These are phyloP conservation scores for Polyporus tsugae DNA, from an alignment of 1,284 basidiomycete species.

Conservation along the genomic window DNA sequence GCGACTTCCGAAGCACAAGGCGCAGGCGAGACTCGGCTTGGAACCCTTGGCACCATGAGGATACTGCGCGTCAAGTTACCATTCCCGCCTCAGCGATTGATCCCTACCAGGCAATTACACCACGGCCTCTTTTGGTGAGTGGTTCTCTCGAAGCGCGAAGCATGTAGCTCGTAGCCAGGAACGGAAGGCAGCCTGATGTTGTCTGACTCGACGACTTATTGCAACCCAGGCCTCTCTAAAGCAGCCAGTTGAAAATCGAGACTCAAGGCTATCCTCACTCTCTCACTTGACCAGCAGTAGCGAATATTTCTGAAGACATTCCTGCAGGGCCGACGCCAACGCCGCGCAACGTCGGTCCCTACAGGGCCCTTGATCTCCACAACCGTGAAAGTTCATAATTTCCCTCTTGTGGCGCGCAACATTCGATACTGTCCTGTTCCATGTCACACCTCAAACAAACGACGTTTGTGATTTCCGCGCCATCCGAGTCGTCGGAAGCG, in stretches of 20 bases:
- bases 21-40: background rate
- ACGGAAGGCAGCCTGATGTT: background rate
- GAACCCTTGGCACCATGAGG: background rate
- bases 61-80: background rate
- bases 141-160: background rate
- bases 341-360: background rate
- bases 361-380: background rate
- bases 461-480: background rate
- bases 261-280: background rate
- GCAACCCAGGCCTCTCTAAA: background rate
- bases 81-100: background rate
- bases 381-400: background rate
- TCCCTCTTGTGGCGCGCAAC: background rate
- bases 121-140: background rate
- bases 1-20: background rate
- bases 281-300: background rate
- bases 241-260: background rate
- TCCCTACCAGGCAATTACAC: background rate
- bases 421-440: background rate
- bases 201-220: background rate
- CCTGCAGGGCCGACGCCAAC: background rate
- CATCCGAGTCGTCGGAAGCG: background rate
- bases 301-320: background rate
- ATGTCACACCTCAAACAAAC: background rate
- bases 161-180: background rate